Percentiles rank a stretch among this genome's conserved stretches.
Evolutionary conservation across 2,329 filamentous ascomycete genomes (phyloP).

Genomic region (Talaromyces atroroseus): DNA sequence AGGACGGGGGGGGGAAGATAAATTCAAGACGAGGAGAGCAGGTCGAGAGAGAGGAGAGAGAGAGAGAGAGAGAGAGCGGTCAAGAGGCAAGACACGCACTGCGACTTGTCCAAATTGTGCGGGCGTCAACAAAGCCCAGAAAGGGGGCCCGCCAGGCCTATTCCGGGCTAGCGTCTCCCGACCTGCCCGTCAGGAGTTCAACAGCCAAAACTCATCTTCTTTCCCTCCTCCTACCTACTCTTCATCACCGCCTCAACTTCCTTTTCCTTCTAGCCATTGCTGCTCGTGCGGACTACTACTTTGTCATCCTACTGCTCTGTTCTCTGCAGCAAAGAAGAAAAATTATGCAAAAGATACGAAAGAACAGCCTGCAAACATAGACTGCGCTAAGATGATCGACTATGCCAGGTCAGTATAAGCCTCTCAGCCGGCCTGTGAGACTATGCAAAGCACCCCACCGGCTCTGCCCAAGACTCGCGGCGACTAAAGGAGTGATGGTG

Average conservation of each 20-base stretch:
- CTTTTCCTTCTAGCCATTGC: too few relatives aligned
- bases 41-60: slow-evolving; percentile 11
- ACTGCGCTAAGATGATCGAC: slow-evolving; percentile 7
- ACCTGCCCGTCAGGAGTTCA: too few relatives aligned
- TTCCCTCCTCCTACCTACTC: too few relatives aligned
- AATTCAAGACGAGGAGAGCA: slow-evolving; percentile 15
- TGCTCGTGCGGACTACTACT: not conserved
- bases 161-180: slow-evolving; percentile 20
- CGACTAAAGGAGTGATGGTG: too few relatives aligned
- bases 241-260: not conserved
- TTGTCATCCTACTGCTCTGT: too few relatives aligned
- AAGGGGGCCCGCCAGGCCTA: not conserved
- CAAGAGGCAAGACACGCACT: slow-evolving; percentile 17
- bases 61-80: slow-evolving; percentile 24
- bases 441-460: not conserved
- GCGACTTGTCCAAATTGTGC: slow-evolving; percentile 19
- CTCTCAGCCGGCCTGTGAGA: not conserved
- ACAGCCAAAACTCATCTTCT: not conserved
- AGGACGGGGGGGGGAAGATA: not conserved
- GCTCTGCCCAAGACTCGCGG: not conserved
- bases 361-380: slow-evolving; percentile 2
- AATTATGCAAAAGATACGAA: too few relatives aligned
- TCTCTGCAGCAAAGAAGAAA: not conserved
- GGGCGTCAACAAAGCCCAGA: slow-evolving; percentile 24
- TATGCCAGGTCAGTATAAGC: slow-evolving; percentile 6